Evolutionary conservation across 192 early-diverging fungal species (phyloP).

Genomic region (Allomyces arbusculus): DNA sequence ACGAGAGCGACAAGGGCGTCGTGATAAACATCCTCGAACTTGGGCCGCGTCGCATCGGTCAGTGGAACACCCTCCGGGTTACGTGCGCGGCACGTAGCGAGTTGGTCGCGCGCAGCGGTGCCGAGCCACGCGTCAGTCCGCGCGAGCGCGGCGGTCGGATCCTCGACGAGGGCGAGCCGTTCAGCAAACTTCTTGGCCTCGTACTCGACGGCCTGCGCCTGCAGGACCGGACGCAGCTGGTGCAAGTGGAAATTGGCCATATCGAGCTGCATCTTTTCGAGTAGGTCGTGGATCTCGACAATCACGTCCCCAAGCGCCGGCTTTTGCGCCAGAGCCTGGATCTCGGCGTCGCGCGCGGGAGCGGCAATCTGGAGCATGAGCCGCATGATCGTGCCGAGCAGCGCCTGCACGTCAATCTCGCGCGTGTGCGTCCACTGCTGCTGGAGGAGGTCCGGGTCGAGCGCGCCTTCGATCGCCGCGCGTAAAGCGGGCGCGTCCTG

Average conservation of each 20-base stretch:
- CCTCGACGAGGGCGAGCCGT: conserved; percentile 14
- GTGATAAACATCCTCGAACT: conserved; percentile 28
- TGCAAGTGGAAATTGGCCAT: conserved; percentile 54
- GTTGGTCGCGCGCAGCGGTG: conserved; percentile 11
- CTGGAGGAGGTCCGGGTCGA: conserved; percentile 44
- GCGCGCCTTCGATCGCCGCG: conserved; percentile 31
- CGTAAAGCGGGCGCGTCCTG: conserved; percentile 16
- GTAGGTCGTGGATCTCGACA: conserved; percentile 21
- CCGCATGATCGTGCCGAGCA: conserved; percentile 21
- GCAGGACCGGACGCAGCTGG: conserved; percentile 41
- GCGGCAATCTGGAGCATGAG: conserved; percentile 56
- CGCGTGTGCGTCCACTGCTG: conserved; percentile 38
- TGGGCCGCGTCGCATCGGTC: neutral
- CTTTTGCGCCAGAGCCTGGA: conserved; percentile 16
- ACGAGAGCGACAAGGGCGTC: conserved; percentile 28
- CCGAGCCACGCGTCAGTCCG: conserved; percentile 42
- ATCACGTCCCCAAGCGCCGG: conserved; percentile 16
- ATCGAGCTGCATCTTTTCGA: conserved; percentile 65
- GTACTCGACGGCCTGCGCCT: conserved; percentile 49
- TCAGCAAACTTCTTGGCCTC: conserved; percentile 44
- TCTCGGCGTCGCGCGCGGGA: conserved; percentile 44
- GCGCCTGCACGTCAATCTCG: conserved; percentile 27
- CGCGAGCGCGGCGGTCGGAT: conserved; percentile 20
- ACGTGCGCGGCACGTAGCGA: conserved; percentile 14
- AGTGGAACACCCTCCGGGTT: conserved; percentile 26